Conservation (phyloP, 495 filamentous ascomycete genomes). For the Penicillium lagena region DNA sequence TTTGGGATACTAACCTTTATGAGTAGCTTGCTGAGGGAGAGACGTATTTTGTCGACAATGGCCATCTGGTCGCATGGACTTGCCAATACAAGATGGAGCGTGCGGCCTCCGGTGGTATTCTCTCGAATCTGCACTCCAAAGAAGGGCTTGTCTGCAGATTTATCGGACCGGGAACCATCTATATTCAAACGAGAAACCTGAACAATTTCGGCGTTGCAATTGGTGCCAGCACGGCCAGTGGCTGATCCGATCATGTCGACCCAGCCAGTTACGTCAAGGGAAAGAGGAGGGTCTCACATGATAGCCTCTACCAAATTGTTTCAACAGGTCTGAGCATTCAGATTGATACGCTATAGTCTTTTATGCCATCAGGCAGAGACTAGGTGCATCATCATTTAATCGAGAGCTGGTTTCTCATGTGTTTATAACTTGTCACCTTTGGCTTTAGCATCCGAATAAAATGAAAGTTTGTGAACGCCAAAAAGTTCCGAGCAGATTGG, state of each 20-base stretch:
- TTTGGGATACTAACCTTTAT: background rate
- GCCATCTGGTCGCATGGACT: conserved; percentile 96
- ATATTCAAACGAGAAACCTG: conserved; percentile 88
- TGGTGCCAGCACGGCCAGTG: conserved; percentile 23
- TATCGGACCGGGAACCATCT: conserved; percentile 85
- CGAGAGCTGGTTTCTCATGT: background rate
- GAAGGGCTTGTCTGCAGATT: conserved; percentile 95
- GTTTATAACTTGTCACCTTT: no score
- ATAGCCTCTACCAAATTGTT: no score
- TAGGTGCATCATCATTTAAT: background rate
- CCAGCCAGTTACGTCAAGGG: no score
- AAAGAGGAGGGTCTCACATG: no score
- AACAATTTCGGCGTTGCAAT: conserved; percentile 45
- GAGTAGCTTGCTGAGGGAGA: conserved; percentile 66
- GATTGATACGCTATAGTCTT: background rate
- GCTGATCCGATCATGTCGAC: conserved; percentile 1
- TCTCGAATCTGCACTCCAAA: conserved; percentile 67
- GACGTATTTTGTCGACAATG: conserved; percentile 90
- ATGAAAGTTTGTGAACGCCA: no score
- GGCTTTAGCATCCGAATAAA: no score
- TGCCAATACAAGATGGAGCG: conserved; percentile 85
- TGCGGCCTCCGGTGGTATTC: conserved; percentile 80
- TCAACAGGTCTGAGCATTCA: no score
- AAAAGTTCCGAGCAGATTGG: no score
- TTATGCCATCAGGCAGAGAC: background rate